A percentile compares a stretch with the other conserved stretches of the same genome.
phyloP scores from a whole-genome alignment of 1,284 basidiomycete species.

The Leucoagaricus sp. region DNA sequence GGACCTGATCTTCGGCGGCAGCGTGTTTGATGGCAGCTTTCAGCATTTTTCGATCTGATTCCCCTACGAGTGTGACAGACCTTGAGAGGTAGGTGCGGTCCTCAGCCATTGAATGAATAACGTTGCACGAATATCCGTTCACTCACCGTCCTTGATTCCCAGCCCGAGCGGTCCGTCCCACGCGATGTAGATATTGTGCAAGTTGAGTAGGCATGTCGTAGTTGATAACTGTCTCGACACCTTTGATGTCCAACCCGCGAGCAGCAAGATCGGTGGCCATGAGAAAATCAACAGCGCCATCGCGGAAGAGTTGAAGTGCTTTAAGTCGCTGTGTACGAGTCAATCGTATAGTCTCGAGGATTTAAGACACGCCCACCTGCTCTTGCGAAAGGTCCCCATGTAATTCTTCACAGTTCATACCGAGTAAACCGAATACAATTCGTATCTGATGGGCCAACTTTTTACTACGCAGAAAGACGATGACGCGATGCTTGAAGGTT shows the following conservation, averaged over 20 bases:
- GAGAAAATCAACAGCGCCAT: constrained; percentile 84
- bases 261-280: constrained; percentile 97
- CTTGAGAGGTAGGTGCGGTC: constrained; percentile 38
- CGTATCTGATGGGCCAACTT: constrained; percentile 97
- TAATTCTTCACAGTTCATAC: constrained; percentile 86
- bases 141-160: constrained; percentile 87
- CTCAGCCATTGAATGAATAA: constrained; percentile 14
- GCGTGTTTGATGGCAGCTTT: constrained; percentile 95
- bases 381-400: constrained; percentile 97
- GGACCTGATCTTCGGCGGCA: constrained; percentile 76
- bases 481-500: constrained; percentile 82
- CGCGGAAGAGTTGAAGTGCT: constrained; percentile 86
- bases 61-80: constrained; percentile 94
- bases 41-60: constrained; percentile 94
- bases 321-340: constrained; percentile 68
- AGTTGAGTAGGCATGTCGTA: constrained; percentile 97
- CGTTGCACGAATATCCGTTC: neutral
- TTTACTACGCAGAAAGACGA: constrained; percentile 96
- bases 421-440: constrained; percentile 88
- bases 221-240: constrained; percentile 97
- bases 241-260: constrained; percentile 95
- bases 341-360: constrained; percentile 12
- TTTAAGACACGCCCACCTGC: constrained; percentile 57
- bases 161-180: constrained; percentile 95
- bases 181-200: constrained; percentile 94